Evolutionary conservation across 2,329 filamentous ascomycete species (phyloP).

Genomic region (Talaromyces sp.): DNA sequence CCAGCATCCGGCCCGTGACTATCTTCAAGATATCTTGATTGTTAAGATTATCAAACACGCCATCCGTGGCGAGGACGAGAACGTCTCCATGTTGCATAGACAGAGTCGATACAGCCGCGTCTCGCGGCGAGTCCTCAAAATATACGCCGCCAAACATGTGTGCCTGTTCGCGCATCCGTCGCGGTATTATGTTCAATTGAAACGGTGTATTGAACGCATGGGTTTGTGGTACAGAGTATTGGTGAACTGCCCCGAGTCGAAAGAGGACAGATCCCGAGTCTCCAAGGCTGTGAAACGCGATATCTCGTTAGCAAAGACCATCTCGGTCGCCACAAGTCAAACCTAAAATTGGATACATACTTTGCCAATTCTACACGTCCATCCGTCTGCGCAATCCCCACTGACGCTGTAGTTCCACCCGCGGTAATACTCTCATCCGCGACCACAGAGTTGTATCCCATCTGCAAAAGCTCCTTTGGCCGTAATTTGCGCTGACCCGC

Average conservation of each 20-base stretch:
- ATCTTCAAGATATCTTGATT: slow-evolving; percentile 83
- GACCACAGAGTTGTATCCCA: slow-evolving; percentile 77
- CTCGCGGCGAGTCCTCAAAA: slow-evolving; percentile 76
- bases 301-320: not conserved
- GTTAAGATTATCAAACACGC: slow-evolving; percentile 92
- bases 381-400: slow-evolving; percentile 70
- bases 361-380: slow-evolving; percentile 86
- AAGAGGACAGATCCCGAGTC: slow-evolving; percentile 92
- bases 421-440: slow-evolving; percentile 69
- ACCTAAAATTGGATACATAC: slow-evolving; percentile 36
- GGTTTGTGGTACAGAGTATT: slow-evolving; percentile 79
- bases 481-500: slow-evolving; percentile 40
- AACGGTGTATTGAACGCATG: slow-evolving; percentile 98
- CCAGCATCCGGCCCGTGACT: slow-evolving; percentile 71
- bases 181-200: slow-evolving; percentile 84
- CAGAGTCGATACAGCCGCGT: slow-evolving; percentile 76
- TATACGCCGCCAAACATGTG: slow-evolving; percentile 77
- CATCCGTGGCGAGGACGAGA: slow-evolving; percentile 89
- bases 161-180: slow-evolving; percentile 72
- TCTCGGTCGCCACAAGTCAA: not conserved
- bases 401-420: slow-evolving; percentile 86
- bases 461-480: slow-evolving; percentile 70
- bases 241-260: slow-evolving; percentile 77
- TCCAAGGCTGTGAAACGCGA: slow-evolving; percentile 56
- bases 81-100: slow-evolving; percentile 84